phyloP scores from a whole-genome alignment of 2,329 filamentous ascomycete genomes.

The Arthrobotrys pseudoclavata region DNA sequence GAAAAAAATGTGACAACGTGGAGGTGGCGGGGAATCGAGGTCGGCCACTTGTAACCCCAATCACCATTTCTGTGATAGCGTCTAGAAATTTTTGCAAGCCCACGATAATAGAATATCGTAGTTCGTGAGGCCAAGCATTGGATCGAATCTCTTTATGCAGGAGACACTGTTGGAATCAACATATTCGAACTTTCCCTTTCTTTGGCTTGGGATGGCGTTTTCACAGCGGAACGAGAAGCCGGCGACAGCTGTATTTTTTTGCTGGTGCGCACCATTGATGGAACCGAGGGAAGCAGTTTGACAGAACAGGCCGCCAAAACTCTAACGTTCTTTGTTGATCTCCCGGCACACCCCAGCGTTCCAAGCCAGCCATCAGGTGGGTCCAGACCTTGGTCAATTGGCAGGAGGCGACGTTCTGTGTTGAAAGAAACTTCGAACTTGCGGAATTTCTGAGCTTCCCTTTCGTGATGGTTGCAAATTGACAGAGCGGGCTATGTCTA shows the following conservation, averaged over 20 bases:
- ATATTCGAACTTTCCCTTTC: constrained; percentile 24
- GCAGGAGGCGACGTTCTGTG: constrained; percentile 8
- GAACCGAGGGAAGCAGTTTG: constrained; percentile 43
- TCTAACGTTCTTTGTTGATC: constrained; percentile 53
- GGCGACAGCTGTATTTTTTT: constrained; percentile 32
- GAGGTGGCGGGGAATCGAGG: constrained; percentile 17
- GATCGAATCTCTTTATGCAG: constrained; percentile 18
- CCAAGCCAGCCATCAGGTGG: constrained; percentile 32
- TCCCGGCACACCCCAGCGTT: constrained; percentile 50
- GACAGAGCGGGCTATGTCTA: constrained; percentile 36
- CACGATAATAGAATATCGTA: constrained; percentile 4
- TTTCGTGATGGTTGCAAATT: constrained; percentile 9
- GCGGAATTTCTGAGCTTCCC: constrained; percentile 12
- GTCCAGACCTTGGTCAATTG: constrained; percentile 20
- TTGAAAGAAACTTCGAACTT: not conserved
- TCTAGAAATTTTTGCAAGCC: constrained; percentile 35
- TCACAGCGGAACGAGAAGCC: constrained; percentile 52
- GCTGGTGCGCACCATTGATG: constrained; percentile 43
- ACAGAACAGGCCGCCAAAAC: constrained; percentile 38
- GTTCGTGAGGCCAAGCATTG: not conserved
- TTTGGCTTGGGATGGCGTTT: constrained; percentile 39
- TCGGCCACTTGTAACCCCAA: constrained; percentile 12
- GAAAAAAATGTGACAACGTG: constrained; percentile 27
- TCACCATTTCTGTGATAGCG: constrained; percentile 28
- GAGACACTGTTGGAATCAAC: constrained; percentile 17